Base-by-base conservation (phyloP, 1,284 basidiomycete genomes). In the Marasmius tenuissimus region DNA sequence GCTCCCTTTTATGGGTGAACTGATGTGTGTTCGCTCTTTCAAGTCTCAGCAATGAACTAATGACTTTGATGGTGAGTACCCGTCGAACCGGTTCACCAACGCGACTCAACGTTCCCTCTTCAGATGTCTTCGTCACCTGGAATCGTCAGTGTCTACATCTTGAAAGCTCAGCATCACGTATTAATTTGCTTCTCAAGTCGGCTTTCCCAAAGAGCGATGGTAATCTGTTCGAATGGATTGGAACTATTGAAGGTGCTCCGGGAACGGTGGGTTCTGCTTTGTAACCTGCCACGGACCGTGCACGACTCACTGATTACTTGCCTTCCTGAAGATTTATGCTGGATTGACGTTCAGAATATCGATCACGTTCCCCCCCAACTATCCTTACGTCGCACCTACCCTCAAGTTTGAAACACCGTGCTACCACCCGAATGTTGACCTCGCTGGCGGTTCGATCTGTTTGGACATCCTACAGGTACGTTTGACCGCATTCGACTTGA, bases 81-180 rank as follows among this genome's bases (percentile, higher is more conserved):
- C 18, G 6, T 12, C 40, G 27, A 60, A 27, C 40, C 16, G 39
- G 22, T 27, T 57, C 58, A 22, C 61, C 58, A 16, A 48, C 39
- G 42, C 61, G 35, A 10, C 55, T 47, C 16, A 49, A 42, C 39
- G 55, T 50, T 53, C 48, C 39, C 18, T 52, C 45, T 60, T 1
- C 63, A 93, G 91, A 93, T 93, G 92, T 91, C 91, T 60, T 85
- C 89, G 52, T 91, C 91, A 11, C 89, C 91, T 61, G 91, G 91
- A 63, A 92, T 93, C 69, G 91, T 93, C 63, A 70, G 85, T 78
- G 59, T 37, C 22, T 16, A 35, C 39, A 51, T 62, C 51, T 55
- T 52, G 33, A 45, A 35, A 52, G 16, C 11, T 55, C 37, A 39
- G 53, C 63, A 45, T 47, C 39, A 53, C 34, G 57, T 37, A 60